Conservation (phyloP, 2,329 filamentous ascomycete genomes). For the Cercospora canescens region DNA sequence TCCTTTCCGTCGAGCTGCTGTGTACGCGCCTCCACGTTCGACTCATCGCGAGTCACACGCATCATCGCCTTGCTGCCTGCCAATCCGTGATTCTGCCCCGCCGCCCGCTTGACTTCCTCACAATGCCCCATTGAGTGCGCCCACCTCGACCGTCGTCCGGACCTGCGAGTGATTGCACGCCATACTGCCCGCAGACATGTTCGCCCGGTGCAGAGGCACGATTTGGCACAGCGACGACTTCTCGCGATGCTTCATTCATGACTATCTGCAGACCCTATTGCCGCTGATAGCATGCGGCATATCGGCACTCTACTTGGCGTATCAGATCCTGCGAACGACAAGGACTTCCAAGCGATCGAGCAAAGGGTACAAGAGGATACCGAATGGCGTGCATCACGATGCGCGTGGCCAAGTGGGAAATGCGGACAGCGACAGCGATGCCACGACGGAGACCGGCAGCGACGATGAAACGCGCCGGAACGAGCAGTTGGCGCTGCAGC, state of each 20-base stretch:
- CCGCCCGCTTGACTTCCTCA: neutral
- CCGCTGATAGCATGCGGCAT: slow-evolving; percentile 70
- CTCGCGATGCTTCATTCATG: slow-evolving; percentile 61
- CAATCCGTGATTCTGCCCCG: neutral
- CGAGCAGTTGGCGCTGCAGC: slow-evolving; percentile 55
- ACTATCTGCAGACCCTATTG: slow-evolving; percentile 77
- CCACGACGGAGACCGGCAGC: slow-evolving; percentile 24
- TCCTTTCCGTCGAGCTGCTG: slow-evolving; percentile 5
- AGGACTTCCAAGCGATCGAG: slow-evolving; percentile 24
- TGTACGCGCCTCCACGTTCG: neutral
- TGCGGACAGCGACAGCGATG: slow-evolving; percentile 37
- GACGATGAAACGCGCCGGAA: slow-evolving; percentile 61
- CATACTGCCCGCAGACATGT: slow-evolving; percentile 35
- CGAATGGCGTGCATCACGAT: slow-evolving; percentile 29
- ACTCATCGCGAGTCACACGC: slow-evolving; percentile 6
- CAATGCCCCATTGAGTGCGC: slow-evolving; percentile 13
- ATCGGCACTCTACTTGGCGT: slow-evolving; percentile 67
- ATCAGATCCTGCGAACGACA: slow-evolving; percentile 54
- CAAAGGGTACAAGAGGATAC: slow-evolving; percentile 53
- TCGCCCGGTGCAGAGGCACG: slow-evolving; percentile 57
- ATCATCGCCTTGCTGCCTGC: neutral
- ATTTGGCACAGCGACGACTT: slow-evolving; percentile 64
- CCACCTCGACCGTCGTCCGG: neutral
- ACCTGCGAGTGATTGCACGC: neutral
- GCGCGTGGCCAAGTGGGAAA: slow-evolving; percentile 31